phyloP scores from a whole-genome alignment of 2,329 filamentous ascomycete genomes.

The Endothia cerciana region DNA sequence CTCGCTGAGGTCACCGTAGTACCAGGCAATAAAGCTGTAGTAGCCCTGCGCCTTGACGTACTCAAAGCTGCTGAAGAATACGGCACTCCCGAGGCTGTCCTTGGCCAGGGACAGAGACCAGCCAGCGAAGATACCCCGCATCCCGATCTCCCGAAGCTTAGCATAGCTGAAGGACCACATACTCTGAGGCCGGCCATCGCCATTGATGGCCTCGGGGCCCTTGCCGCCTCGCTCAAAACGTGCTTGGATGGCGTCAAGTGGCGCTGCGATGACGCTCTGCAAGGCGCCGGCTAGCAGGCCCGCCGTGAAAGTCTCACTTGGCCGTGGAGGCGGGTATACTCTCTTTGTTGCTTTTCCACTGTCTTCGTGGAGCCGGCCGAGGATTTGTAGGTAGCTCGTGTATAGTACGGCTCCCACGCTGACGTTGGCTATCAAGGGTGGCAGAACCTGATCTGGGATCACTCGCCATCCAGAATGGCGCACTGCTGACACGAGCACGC shows the following conservation, averaged over 20 bases:
- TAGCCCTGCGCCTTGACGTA: conserved; percentile 75
- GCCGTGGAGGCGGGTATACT: conserved; percentile 70
- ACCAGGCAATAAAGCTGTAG: conserved; percentile 72
- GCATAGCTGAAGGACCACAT: conserved; percentile 74
- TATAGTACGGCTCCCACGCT: conserved; percentile 76
- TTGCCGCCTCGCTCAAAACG: conserved; percentile 59
- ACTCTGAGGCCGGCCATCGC: conserved; percentile 51
- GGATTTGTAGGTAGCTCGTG: conserved; percentile 73
- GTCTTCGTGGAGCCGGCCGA: conserved; percentile 68
- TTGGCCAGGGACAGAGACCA: conserved; percentile 72
- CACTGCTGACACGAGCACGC: conserved; percentile 69
- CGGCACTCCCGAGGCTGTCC: conserved; percentile 68
- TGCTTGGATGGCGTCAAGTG: conserved; percentile 75
- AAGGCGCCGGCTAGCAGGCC: conserved; percentile 70
- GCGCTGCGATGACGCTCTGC: conserved; percentile 74
- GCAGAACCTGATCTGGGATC: conserved; percentile 76
- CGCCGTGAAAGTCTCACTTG: conserved; percentile 67
- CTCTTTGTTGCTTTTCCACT: conserved; percentile 60
- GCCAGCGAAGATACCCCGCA: conserved; percentile 74
- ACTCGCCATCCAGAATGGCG: conserved; percentile 73
- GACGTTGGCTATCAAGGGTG: conserved; percentile 74
- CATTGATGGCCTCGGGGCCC: conserved; percentile 42
- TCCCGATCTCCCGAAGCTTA: conserved; percentile 72
- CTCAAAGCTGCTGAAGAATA: conserved; percentile 79
- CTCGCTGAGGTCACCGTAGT: conserved; percentile 64